Evolutionary conservation across 2,329 filamentous ascomycete species (phyloP).

Genomic region (Septoria linicola): DNA sequence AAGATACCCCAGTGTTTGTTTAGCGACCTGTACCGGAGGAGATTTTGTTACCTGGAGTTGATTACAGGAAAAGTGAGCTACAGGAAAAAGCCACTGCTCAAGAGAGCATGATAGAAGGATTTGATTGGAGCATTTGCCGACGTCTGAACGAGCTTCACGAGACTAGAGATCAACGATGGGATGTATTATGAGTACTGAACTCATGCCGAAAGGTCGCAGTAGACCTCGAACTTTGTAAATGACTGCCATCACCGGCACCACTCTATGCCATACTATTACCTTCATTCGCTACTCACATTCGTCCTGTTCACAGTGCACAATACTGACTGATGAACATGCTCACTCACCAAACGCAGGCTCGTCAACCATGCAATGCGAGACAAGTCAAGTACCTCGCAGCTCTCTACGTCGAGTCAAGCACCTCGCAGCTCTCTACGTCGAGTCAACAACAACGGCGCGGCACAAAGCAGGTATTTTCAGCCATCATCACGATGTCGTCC

Average conservation of each 20-base stretch:
- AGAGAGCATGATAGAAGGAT: conserved; percentile 21
- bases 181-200: conserved; percentile 17
- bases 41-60: conserved; percentile 13
- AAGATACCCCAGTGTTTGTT: conserved; percentile 28
- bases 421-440: no score
- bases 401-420: no score
- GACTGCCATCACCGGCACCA: conserved; percentile 9
- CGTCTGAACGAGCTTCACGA: conserved; percentile 14
- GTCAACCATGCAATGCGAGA: no score
- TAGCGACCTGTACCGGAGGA: conserved; percentile 7
- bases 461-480: no score
- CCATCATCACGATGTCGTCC: no score
- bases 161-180: conserved; percentile 16
- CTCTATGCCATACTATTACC: background rate
- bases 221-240: background rate
- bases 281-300: background rate
- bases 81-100: conserved; percentile 18
- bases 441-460: no score
- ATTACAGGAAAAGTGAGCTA: conserved; percentile 14
- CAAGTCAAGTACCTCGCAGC: no score
- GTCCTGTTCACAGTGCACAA: no score
- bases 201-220: background rate
- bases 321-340: no score
- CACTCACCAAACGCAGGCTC: no score
- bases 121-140: conserved; percentile 11